Percentiles rank a stretch among this genome's conserved stretches.
These are phyloP conservation scores for Jamesozyma jinghongensis DNA, from an alignment of 805 yeast species.

Conservation along the genomic window DNA sequence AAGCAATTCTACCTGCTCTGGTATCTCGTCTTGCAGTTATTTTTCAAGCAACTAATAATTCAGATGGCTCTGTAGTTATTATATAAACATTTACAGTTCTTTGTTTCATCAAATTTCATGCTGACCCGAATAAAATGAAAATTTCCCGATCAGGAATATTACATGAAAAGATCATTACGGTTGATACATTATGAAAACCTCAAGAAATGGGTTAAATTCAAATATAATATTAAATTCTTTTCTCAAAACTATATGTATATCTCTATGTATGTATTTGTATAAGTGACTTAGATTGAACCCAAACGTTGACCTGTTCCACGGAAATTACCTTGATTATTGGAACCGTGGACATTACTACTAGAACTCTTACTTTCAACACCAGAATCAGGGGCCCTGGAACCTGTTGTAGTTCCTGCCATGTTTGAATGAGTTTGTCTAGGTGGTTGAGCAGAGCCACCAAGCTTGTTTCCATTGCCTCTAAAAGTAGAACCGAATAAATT, in stretches of 20 bases:
- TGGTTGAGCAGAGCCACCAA: constrained; percentile 4
- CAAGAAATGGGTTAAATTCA: no score
- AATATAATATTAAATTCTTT: no score
- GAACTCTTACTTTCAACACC: constrained; percentile 1
- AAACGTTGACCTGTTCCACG: constrained; percentile 3
- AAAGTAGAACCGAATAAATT: not conserved
- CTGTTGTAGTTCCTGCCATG: not conserved
- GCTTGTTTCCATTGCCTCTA: constrained; percentile 2
- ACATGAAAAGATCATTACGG: constrained; percentile 1
- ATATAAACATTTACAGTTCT: no score
- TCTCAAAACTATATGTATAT: no score
- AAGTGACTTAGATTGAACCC: not conserved
- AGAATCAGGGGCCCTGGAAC: constrained; percentile 1
- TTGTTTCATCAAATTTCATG: no score
- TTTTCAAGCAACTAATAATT: no score
- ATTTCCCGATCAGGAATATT: constrained; percentile 4
- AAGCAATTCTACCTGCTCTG: not conserved
- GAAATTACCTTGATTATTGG: not conserved
- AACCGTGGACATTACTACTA: not conserved
- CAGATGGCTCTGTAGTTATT: no score
- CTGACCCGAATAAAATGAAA: no score
- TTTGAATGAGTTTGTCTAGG: not conserved
- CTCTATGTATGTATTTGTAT: no score
- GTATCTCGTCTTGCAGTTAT: no score
- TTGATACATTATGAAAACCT: not conserved